Base-by-base conservation (phyloP, 2,329 filamentous ascomycete species). In the Lachnellula willkommii region DNA sequence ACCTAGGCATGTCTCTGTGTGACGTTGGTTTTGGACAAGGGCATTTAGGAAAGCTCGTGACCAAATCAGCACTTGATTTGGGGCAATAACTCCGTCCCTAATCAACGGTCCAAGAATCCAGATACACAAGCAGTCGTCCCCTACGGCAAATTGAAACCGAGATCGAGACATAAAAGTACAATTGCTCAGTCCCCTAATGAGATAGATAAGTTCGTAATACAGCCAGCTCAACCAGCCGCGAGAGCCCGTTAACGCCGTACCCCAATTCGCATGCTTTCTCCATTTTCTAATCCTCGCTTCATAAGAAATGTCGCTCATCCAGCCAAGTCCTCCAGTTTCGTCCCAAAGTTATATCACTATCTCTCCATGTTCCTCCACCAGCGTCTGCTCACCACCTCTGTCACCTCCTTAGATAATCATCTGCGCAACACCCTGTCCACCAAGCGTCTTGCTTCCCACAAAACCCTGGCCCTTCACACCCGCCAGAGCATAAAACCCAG, bases 401-500 rank as follows among this genome's bases (percentile, higher is more conserved):
- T 24, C 22, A n/a, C 47, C 22, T 12, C 42, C 65, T 77, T 79
- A 95, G 69, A 97, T 91, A 75, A 97, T 96, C 93, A 97, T 96
- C 78, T 96, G 92, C 60, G 91, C 94, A 65, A 96, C 88, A 52
- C 93, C 93, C 64, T 90, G 87, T 52, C 94, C 94, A 63, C 94
- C 94, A 52, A 99, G 80, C 15, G 93, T 97, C 83, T 97, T 97
- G 80, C 92, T 96, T 59, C 89, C 89, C 63, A 91, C 84, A 73
- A 95, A 95, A 37, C 83, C 87, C 75, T 95, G 90, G 58, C 88
- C 87, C 79, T 90, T 93, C 72, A 93, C 59, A 42, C 81, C 90
- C 14, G 90, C 90, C 50, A 90, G 74, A 26, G 82, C 75, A 72
- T 99, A 99, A 79, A 93, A 96, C 50, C 85, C 59, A 37, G 82